Evolutionary conservation across 441 rosid species (phyloP), one percentile per base, ranked within the genome.

Genomic region (Erysimum cheiri): DNA sequence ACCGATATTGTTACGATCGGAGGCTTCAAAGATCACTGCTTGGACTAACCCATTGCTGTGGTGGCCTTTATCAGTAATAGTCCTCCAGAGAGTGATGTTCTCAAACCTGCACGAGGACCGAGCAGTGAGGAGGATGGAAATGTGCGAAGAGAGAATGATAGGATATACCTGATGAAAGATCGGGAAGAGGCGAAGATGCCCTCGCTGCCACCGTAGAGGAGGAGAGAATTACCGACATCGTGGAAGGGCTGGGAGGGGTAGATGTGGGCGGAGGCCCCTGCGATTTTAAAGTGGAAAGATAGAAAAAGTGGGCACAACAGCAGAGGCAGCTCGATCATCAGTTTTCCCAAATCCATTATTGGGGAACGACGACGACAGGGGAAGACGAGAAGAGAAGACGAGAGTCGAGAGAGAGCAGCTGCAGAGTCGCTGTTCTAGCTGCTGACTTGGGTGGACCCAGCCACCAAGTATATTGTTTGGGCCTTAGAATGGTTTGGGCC

Each of bases 161-260:
- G 46, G 41, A 8, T 80, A 8, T 80, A 85, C 93, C 91, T 83
- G 78, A 91, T 87, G 65, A 82, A 85, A 58, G 94, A 89, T 54
- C 76, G 57, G 39, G 71, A 43, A 26, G 75, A 63, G 63, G 91
- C 62, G 60, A 86, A 78, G 79, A 92, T 77, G 71, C 99, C 99
- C 69, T 94, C 99, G 84, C 98, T 94, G 70, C 97, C 98, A 49
- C 99, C 99, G 53, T 91, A 76, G 69, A 94, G 96, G 69, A 92
- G 94, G 73, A 75, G 85, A 49, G 94, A 76, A 62, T 87, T 94
- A 67, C 97, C 98, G 54, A 88, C 92, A 76, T 88, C 95, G 48
- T 63, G 74, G 83, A 94, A 92, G 44, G 86, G 71, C 35, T 86
- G 81, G 2, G 78, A 77, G 43, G 64, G 26, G 81, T 94, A 92